Conservation (phyloP, 2,329 filamentous ascomycete species). For the Penicillium sp. region DNA sequence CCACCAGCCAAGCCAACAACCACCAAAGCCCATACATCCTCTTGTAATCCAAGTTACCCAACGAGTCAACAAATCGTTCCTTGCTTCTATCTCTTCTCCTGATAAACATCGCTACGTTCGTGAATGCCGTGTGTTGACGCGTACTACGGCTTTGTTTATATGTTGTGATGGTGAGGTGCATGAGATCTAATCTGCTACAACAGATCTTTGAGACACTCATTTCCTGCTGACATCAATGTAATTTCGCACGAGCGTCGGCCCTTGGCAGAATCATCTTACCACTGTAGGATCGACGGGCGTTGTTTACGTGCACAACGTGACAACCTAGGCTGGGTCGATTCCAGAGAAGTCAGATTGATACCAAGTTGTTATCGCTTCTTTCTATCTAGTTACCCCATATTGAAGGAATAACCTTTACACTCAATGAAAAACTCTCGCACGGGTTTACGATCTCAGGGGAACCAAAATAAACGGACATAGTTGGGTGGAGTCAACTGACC, state of each 20-base stretch:
- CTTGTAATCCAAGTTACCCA: not conserved
- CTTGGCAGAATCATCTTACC: not conserved
- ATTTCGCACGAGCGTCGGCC: not conserved
- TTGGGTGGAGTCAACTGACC: conserved; percentile 9
- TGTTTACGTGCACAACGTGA: not conserved
- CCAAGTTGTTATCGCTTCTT: not conserved
- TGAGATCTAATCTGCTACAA: conserved; percentile 1
- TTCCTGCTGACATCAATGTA: not conserved
- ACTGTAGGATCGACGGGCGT: not conserved
- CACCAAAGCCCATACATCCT: too few species aligned
- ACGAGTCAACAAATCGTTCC: not conserved
- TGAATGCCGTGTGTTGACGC: not conserved
- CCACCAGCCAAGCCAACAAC: not conserved
- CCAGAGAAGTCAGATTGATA: not conserved
- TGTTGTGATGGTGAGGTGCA: not conserved
- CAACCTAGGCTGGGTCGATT: not conserved
- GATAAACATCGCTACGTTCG: not conserved
- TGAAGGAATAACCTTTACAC: not conserved
- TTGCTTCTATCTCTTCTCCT: not conserved
- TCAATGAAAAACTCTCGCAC: not conserved
- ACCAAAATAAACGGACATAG: conserved; percentile 18
- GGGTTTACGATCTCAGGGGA: conserved; percentile 4
- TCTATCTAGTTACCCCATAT: too few species aligned
- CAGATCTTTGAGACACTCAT: conserved; percentile 5
- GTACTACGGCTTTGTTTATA: conserved; percentile 3